A percentile compares a stretch with the other conserved stretches of the same genome.
Evolutionary conservation across 805 yeast species (phyloP).

Genomic region (Saccharomycopsis sp.): DNA sequence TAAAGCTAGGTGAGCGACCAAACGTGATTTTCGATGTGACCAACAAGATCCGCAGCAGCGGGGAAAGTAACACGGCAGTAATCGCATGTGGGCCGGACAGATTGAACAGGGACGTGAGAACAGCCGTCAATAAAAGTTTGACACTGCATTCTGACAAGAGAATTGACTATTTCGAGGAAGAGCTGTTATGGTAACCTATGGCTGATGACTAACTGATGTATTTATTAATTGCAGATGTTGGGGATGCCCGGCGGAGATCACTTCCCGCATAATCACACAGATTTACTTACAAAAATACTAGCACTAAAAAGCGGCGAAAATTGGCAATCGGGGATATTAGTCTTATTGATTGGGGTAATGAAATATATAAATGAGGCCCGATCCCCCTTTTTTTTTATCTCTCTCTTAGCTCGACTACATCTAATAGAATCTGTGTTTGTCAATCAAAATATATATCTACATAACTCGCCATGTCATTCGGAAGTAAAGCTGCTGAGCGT

Average conservation of each 20-base stretch:
- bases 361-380: background rate
- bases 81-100: constrained; percentile 34
- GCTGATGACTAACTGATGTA: background rate
- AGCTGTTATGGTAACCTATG: constrained; percentile 29
- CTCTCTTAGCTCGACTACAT: background rate
- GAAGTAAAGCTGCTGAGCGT: constrained; percentile 70
- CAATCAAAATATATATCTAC: background rate
- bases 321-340: background rate
- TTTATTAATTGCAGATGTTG: background rate
- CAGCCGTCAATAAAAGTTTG: constrained; percentile 29
- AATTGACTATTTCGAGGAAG: constrained; percentile 35
- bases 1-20: constrained; percentile 11
- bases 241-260: background rate
- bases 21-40: constrained; percentile 24
- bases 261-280: background rate
- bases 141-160: constrained; percentile 20
- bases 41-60: constrained; percentile 16
- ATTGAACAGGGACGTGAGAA: constrained; percentile 30
- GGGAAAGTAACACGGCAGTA: constrained; percentile 28
- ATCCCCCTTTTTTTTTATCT: background rate
- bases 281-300: background rate
- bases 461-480: constrained; percentile 53
- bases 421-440: background rate
- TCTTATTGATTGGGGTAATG: background rate
- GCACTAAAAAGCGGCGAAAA: background rate